Percentiles rank a stretch among this genome's conserved stretches.
Evolutionary conservation across 2,329 filamentous ascomycete species (phyloP).

Genomic region (Neofusicoccum laricinum): DNA sequence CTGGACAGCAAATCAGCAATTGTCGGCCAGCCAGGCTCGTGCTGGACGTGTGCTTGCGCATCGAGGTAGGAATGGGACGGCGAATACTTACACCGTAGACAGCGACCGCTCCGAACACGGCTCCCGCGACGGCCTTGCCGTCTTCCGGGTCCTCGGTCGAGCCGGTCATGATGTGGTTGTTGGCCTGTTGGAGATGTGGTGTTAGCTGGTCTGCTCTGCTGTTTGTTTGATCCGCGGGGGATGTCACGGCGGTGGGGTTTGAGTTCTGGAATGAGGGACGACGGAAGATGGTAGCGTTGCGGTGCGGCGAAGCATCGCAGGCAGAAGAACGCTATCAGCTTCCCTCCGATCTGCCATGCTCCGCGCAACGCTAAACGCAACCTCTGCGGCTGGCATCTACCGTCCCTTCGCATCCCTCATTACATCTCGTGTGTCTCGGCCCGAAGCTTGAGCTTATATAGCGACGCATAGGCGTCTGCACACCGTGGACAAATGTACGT

Average conservation of each 20-base stretch:
- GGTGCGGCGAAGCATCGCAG: neutral
- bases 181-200: constrained; percentile 42
- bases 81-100: constrained; percentile 75
- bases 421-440: too few species aligned
- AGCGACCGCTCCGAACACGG: constrained; percentile 82
- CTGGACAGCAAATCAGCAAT: constrained; percentile 45
- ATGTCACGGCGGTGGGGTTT: neutral
- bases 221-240: neutral
- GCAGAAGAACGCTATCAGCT: neutral
- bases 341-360: neutral
- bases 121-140: constrained; percentile 73
- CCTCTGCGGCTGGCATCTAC: too few species aligned
- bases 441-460: too few species aligned
- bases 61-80: neutral
- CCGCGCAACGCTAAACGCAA: neutral
- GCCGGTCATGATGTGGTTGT: constrained; percentile 82
- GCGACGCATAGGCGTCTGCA: too few species aligned
- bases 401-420: too few species aligned
- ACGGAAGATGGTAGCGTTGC: neutral
- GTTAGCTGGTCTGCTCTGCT: constrained; percentile 21
- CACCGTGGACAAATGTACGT: too few species aligned
- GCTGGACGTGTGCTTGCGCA: too few species aligned
- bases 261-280: neutral
- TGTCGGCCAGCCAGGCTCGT: too few species aligned
- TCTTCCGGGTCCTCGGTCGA: constrained; percentile 67